A percentile compares a stretch with the other conserved stretches of the same genome.
phyloP scores from a whole-genome alignment of 768 basidiomycete genomes.

The Guyanaporus albipodus region DNA sequence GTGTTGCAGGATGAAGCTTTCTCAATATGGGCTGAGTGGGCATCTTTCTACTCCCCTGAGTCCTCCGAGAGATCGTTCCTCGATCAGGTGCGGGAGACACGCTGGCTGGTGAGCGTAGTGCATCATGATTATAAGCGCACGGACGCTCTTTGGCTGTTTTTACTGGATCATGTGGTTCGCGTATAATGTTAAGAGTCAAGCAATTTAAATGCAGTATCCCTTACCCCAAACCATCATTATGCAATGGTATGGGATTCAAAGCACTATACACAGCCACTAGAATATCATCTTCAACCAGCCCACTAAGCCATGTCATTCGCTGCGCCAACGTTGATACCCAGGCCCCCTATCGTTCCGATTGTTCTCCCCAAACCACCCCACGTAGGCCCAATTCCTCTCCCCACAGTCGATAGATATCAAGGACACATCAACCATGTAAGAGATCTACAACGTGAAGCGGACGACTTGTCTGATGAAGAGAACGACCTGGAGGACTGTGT shows the following conservation, averaged over 20 bases:
- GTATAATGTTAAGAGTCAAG: too few species aligned
- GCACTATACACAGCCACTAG: too few species aligned
- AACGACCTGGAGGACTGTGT: conserved; percentile 75
- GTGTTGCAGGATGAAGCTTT: conserved; percentile 85
- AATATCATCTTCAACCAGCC: neutral
- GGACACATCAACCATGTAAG: conserved; percentile 59
- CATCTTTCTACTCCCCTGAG: conserved; percentile 73
- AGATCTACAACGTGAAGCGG: conserved; percentile 72
- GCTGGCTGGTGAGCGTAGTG: conserved; percentile 90
- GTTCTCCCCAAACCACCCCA: conserved; percentile 65
- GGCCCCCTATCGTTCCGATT: conserved; percentile 56
- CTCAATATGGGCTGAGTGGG: conserved; percentile 94
- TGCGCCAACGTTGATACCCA: conserved; percentile 72
- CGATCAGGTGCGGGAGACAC: conserved; percentile 60
- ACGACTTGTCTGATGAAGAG: conserved; percentile 83
- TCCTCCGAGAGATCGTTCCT: conserved; percentile 73
- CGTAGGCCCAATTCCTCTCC: conserved; percentile 59
- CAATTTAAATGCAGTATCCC: too few species aligned
- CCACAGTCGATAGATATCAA: conserved; percentile 44
- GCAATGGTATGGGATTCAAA: too few species aligned
- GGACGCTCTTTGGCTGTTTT: conserved; percentile 80
- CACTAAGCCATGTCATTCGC: conserved; percentile 51
- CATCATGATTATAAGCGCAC: conserved; percentile 89
- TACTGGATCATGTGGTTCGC: conserved; percentile 40
- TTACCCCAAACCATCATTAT: too few species aligned